Evolutionary conservation across 2,329 filamentous ascomycete species (phyloP), one percentile per base, ranked within the genome.

Genomic region (Ophioceras dolichostomum): DNA sequence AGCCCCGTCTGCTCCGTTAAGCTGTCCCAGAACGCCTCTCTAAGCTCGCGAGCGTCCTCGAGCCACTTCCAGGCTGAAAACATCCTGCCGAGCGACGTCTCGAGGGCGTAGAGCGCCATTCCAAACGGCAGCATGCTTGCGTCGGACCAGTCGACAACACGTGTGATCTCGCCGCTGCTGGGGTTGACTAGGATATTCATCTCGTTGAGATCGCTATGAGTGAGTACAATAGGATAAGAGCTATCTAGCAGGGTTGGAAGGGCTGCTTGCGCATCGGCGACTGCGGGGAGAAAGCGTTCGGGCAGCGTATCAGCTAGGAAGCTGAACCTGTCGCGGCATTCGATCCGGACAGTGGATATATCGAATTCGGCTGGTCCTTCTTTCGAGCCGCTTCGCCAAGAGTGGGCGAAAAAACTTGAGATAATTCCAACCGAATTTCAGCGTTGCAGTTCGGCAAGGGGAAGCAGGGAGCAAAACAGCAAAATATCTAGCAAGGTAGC

Each of bases 121-220:
- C 54, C 52, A 34, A 57, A 58, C 4, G 53, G 53, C 10, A 37
- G 41, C 10, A 54, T 41, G n/a, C 41, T 41, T 2, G 48, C 51
- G 12, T 50, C 47, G 10, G 49, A 41, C 53, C 54, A 58, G 42
- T 57, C 53, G 17, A 56, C 41, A 19, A 57, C 33, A 4, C 53
- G 52, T 2, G 50, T 55, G 28, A 57, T 49, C 13, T 45, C 33
- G 20, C 51, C 50, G 9, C 44, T 55, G 14, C 21, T 16, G 2
- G 44, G 37, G 30, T 55, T 44, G 3, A 53, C 36, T 6, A 54
- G 48, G 21, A 57, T 46, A 32, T 57, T 56, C 34, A 51, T 46
- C 41, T 51, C 50, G 30, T 36, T 46, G 5, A 57, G 45, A 37
- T 57, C 51, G 22, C 45, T 44, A 33, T 56, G 47, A n/a, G 46